phyloP scores from a whole-genome alignment of 352 stramenopile species.

The Pythium rishiriense region DNA sequence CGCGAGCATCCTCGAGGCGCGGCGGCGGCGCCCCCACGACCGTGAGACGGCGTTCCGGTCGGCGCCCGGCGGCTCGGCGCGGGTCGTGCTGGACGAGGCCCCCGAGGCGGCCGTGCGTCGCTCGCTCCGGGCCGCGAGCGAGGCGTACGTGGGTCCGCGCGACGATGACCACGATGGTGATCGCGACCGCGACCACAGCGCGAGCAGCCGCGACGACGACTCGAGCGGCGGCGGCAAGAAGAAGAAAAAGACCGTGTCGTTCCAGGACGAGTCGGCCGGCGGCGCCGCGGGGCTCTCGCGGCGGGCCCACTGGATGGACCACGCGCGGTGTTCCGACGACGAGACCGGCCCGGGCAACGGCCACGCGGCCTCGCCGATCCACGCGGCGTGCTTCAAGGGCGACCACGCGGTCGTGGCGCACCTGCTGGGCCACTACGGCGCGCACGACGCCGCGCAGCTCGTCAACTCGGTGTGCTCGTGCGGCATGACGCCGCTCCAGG shows the following conservation, averaged over 20 bases:
- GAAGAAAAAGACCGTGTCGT: conserved; percentile 65
- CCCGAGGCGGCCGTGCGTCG: conserved; percentile 20
- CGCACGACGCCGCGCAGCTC: conserved; percentile 54
- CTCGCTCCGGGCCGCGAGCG: conserved; percentile 31
- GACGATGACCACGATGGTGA: too few species aligned
- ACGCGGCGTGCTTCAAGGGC: conserved; percentile 57
- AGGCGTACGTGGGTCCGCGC: conserved; percentile 22
- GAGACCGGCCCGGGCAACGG: conserved; percentile 18
- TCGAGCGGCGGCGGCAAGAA: conserved; percentile 26
- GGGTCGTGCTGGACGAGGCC: conserved; percentile 39
- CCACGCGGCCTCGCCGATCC: conserved; percentile 56
- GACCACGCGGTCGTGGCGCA: conserved; percentile 73
- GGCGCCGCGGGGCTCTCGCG: conserved; percentile 3
- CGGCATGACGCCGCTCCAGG: conserved; percentile 69
- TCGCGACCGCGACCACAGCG: conserved; percentile 20
- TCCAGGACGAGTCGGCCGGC: conserved; percentile 32
- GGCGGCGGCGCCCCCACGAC: conserved; percentile 44
- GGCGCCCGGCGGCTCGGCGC: conserved; percentile 42
- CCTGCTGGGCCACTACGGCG: conserved; percentile 66
- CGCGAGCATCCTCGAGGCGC: conserved; percentile 39
- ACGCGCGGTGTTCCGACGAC: conserved; percentile 25
- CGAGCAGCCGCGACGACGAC: conserved; percentile 12
- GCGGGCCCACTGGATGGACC: conserved; percentile 10
- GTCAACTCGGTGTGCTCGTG: conserved; percentile 69
- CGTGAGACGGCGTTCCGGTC: conserved; percentile 57